phyloP scores from a whole-genome alignment of 2,329 filamentous ascomycete genomes.

The Diaporthe caulivora region DNA sequence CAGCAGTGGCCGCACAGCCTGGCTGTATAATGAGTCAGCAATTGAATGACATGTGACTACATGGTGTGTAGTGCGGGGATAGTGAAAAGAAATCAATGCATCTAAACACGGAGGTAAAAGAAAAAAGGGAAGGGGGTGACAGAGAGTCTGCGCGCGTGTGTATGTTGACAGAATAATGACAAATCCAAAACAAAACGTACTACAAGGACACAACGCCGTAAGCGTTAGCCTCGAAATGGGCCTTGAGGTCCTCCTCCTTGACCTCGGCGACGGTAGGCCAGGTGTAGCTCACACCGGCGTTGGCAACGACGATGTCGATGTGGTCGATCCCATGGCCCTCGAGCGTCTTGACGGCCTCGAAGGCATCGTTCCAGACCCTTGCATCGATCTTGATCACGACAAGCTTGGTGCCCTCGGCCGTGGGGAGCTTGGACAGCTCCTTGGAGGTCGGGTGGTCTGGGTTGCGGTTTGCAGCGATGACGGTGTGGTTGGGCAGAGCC shows the following conservation, averaged over 20 bases:
- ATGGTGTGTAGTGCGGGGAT: not conserved
- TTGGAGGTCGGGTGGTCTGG: slow-evolving; percentile 9
- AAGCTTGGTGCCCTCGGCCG: slow-evolving; percentile 47
- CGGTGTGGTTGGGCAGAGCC: slow-evolving; percentile 30
- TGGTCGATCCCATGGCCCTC: slow-evolving; percentile 51
- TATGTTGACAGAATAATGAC: not conserved
- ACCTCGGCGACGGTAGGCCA: slow-evolving; percentile 49
- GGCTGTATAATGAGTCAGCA: slow-evolving; percentile 40
- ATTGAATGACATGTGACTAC: not conserved
- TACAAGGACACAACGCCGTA: slow-evolving; percentile 56
- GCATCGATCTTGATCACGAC: slow-evolving; percentile 59
- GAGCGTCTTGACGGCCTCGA: slow-evolving; percentile 49
- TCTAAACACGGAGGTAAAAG: not conserved
- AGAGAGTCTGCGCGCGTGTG: not conserved
- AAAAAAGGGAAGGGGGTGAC: not conserved
- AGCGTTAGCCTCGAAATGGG: slow-evolving; percentile 58
- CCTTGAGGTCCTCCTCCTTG: slow-evolving; percentile 51
- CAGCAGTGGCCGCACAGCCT: slow-evolving; percentile 56
- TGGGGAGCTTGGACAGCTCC: not conserved
- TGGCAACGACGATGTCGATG: slow-evolving; percentile 65
- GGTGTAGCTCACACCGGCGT: slow-evolving; percentile 58
- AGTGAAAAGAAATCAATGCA: not conserved
- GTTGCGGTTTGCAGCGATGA: slow-evolving; percentile 35
- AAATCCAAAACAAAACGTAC: not conserved
- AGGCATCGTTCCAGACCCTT: slow-evolving; percentile 48